Evolutionary conservation across 139 green algal genomes (phyloP).

Genomic region (Haematococcus lacustris): DNA sequence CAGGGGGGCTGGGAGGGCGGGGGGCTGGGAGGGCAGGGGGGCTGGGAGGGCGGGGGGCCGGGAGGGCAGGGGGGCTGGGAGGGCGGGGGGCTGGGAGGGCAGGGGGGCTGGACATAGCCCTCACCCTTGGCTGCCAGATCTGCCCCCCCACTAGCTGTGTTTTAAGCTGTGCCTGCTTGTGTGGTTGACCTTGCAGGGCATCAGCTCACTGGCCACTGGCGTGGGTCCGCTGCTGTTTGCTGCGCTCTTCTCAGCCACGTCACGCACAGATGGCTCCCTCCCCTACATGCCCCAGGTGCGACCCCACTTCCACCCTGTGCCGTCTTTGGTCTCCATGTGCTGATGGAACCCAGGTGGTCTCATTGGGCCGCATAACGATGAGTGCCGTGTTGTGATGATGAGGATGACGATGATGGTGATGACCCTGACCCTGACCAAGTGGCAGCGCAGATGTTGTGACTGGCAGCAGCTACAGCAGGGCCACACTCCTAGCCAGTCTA

Average conservation of each 20-base stretch:
- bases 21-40: no score
- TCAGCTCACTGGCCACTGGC: conserved; percentile 53
- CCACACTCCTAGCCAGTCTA: background rate
- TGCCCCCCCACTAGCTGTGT: background rate
- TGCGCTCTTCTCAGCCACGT: conserved; percentile 55
- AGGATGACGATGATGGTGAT: no score
- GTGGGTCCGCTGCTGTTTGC: conserved; percentile 65
- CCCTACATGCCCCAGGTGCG: conserved; percentile 33
- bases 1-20: background rate
- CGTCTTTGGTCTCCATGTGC: background rate
- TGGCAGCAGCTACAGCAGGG: background rate
- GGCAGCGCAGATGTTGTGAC: background rate
- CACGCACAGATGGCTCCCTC: conserved; percentile 33
- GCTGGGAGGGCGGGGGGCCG: no score
- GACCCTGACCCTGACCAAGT: background rate
- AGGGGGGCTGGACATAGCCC: background rate
- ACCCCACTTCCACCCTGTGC: background rate
- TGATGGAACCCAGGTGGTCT: background rate
- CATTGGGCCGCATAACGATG: background rate
- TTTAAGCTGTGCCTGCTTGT: background rate
- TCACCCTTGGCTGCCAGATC: background rate
- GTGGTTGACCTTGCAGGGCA: conserved; percentile 19
- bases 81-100: background rate
- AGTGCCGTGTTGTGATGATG: background rate
- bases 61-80: background rate